These are phyloP conservation scores for Carex scoparia DNA, from an alignment of 176 grass and related monocot species.

Conservation along the genomic window DNA sequence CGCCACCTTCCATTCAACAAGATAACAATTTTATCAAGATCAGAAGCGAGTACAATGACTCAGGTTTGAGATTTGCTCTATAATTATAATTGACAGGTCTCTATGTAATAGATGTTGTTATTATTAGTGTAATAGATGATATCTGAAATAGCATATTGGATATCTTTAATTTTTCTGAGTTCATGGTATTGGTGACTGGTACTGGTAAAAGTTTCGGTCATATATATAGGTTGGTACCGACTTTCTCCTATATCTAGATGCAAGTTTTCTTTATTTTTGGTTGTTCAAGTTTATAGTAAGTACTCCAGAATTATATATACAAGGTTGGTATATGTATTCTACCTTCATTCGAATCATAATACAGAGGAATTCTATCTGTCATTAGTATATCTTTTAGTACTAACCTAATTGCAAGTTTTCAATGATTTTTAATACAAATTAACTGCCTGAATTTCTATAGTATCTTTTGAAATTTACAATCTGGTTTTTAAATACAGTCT, in stretches of 20 bases:
- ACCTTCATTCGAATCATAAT: background rate
- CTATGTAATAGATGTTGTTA: background rate
- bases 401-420: background rate
- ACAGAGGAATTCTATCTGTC: background rate
- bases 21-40: background rate
- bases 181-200: background rate
- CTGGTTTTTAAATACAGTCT: slow-evolving; percentile 15
- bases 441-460: background rate
- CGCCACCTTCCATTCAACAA: background rate
- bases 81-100: background rate
- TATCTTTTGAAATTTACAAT: slow-evolving; percentile 1
- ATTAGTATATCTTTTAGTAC: background rate
- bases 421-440: background rate
- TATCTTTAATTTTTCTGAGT: background rate
- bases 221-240: background rate
- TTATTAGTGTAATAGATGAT: background rate
- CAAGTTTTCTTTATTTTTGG: background rate
- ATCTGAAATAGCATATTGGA: background rate
- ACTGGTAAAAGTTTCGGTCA: background rate
- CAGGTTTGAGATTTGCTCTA: slow-evolving; percentile 9
- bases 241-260: background rate
- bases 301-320: background rate
- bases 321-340: background rate
- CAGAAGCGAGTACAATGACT: background rate
- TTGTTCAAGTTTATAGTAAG: background rate